Percentiles rank a stretch among this genome's conserved stretches.
These are phyloP conservation scores for Apiospora marii DNA, from an alignment of 2,329 filamentous ascomycete species.

Conservation along the genomic window DNA sequence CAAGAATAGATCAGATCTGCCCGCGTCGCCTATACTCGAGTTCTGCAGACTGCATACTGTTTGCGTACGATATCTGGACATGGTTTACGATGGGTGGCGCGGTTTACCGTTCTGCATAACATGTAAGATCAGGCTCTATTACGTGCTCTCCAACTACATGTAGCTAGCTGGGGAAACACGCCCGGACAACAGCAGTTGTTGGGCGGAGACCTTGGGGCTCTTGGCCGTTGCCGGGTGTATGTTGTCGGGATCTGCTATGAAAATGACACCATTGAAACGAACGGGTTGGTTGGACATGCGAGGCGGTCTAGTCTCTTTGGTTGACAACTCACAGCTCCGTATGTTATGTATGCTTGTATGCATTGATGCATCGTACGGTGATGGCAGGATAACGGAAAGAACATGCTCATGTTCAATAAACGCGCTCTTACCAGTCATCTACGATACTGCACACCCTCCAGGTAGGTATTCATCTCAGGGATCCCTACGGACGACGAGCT, in stretches of 20 bases:
- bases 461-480: neutral
- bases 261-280: constrained; percentile 16
- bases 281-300: neutral
- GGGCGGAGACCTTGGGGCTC: constrained; percentile 2
- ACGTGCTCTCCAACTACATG: neutral
- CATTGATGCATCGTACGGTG: neutral
- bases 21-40: neutral
- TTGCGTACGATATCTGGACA: constrained; percentile 1
- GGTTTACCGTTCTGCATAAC: constrained; percentile 9
- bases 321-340: neutral
- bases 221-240: neutral
- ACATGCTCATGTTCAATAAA: neutral
- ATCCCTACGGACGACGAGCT: neutral
- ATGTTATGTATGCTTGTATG: neutral
- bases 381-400: neutral
- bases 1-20: neutral
- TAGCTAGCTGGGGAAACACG: neutral
- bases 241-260: neutral
- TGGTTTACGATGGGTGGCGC: constrained; percentile 1
- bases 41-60: neutral
- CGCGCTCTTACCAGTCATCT: too few relatives aligned
- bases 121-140: constrained; percentile 16
- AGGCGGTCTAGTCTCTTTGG: neutral
- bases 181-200: constrained; percentile 11
- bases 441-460: neutral